Evolutionary conservation across 1,284 basidiomycete genomes (phyloP).

Genomic region (Mycena sp.): DNA sequence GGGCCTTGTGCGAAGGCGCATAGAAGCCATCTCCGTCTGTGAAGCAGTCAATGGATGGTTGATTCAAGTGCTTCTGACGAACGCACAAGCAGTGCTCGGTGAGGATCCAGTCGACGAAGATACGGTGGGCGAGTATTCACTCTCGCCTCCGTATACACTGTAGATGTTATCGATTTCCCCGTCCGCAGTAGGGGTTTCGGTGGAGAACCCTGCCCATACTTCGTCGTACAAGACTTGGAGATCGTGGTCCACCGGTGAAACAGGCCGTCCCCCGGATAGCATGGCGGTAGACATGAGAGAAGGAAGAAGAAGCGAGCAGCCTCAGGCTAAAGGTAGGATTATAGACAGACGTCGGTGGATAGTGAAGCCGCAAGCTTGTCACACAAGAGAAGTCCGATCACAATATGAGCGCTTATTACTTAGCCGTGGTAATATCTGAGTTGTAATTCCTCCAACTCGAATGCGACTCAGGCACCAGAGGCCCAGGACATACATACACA

Average conservation of each 20-base stretch:
- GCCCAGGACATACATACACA: no score
- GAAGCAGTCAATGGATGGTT: not conserved
- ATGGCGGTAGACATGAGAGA: constrained; percentile 23
- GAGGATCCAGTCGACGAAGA: constrained; percentile 16
- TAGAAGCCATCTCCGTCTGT: constrained; percentile 22
- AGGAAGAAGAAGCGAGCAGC: not conserved
- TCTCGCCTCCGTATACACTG: constrained; percentile 8
- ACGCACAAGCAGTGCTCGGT: constrained; percentile 26
- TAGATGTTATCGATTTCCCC: constrained; percentile 21
- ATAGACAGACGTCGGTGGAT: constrained; percentile 1
- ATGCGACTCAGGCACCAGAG: no score
- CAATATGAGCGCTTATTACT: not conserved
- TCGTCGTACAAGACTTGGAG: constrained; percentile 29
- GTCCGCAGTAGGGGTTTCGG: constrained; percentile 20
- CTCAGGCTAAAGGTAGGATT: not conserved
- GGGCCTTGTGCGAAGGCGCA: constrained; percentile 6
- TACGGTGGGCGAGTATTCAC: constrained; percentile 6
- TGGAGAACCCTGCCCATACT: constrained; percentile 27
- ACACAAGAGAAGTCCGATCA: constrained; percentile 8
- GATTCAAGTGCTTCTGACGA: not conserved
- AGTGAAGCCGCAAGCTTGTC: constrained; percentile 2
- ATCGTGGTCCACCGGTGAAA: constrained; percentile 27
- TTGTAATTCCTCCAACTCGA: no score
- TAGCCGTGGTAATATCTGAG: no score
- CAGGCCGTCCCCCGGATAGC: constrained; percentile 18